A percentile compares a stretch with the other conserved stretches of the same genome.
These are phyloP conservation scores for Naganishia sp. DNA, from an alignment of 1,284 basidiomycete genomes.

Conservation along the genomic window DNA sequence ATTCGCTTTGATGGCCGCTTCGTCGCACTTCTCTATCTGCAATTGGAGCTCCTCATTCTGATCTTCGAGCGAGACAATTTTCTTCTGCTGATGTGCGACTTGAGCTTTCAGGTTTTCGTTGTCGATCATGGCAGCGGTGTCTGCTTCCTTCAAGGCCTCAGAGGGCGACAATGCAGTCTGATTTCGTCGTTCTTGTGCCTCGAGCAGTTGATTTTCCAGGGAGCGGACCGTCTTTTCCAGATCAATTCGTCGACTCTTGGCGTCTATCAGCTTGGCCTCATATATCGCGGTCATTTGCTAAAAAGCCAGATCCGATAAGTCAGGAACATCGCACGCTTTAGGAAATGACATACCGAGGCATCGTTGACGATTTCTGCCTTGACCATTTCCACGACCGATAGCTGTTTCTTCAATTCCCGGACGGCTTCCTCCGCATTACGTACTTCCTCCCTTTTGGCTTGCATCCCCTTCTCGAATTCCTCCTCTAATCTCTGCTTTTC, in stretches of 20 bases:
- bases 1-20: slow-evolving; percentile 64
- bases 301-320: not conserved
- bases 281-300: slow-evolving; percentile 31
- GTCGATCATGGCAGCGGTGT: slow-evolving; percentile 80
- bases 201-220: slow-evolving; percentile 43
- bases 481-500: slow-evolving; percentile 44
- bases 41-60: slow-evolving; percentile 74
- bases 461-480: slow-evolving; percentile 53
- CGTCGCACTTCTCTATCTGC: slow-evolving; percentile 72
- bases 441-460: slow-evolving; percentile 51
- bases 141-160: slow-evolving; percentile 46
- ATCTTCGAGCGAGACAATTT: slow-evolving; percentile 76
- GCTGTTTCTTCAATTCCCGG: slow-evolving; percentile 38
- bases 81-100: slow-evolving; percentile 77
- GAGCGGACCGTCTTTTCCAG: slow-evolving; percentile 63
- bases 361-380: slow-evolving; percentile 26
- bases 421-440: slow-evolving; percentile 40
- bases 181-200: slow-evolving; percentile 33
- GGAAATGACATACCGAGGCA: slow-evolving; percentile 8
- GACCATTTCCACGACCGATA: slow-evolving; percentile 29
- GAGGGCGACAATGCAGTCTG: slow-evolving; percentile 23
- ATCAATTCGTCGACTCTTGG: slow-evolving; percentile 45
- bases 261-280: slow-evolving; percentile 34
- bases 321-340: not conserved
- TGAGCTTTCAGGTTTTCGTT: slow-evolving; percentile 89